Percentiles rank a stretch among this genome's conserved stretches.
phyloP scores from a whole-genome alignment of 176 grass and related monocot species.

The Oryza nivara region DNA sequence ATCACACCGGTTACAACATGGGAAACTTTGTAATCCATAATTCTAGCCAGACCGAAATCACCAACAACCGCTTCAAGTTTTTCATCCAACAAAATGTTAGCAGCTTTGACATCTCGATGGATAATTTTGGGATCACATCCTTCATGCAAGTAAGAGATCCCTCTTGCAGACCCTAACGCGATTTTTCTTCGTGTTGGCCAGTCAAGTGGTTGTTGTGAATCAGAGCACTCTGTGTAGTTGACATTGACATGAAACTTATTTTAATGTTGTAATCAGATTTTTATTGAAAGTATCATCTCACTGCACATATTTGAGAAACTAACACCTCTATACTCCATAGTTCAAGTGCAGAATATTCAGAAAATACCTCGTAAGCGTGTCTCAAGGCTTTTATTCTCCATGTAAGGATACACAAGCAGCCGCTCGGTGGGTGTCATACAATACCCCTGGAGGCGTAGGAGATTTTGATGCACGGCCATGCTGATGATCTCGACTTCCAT shows the following conservation, averaged over 20 bases:
- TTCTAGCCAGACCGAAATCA: conserved; percentile 38
- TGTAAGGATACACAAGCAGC: conserved; percentile 64
- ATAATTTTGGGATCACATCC: conserved; percentile 38
- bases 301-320: neutral
- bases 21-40: conserved; percentile 33
- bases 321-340: neutral
- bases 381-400: conserved; percentile 59
- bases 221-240: conserved; percentile 31
- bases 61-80: conserved; percentile 36
- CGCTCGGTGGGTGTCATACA: conserved; percentile 54
- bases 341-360: neutral
- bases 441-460: conserved; percentile 8
- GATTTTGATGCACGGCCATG: too few species aligned
- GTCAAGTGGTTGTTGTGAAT: conserved; percentile 36
- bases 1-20: conserved; percentile 24
- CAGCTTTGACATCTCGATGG: conserved; percentile 38
- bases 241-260: neutral
- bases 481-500: too few species aligned
- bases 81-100: conserved; percentile 40
- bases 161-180: conserved; percentile 48
- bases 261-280: neutral
- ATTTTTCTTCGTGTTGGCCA: conserved; percentile 46
- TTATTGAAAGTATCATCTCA: neutral
- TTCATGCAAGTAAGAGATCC: conserved; percentile 47
- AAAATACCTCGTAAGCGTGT: conserved; percentile 51